Conservation (phyloP, 495 filamentous ascomycete species). For the Xylaria castorea region DNA sequence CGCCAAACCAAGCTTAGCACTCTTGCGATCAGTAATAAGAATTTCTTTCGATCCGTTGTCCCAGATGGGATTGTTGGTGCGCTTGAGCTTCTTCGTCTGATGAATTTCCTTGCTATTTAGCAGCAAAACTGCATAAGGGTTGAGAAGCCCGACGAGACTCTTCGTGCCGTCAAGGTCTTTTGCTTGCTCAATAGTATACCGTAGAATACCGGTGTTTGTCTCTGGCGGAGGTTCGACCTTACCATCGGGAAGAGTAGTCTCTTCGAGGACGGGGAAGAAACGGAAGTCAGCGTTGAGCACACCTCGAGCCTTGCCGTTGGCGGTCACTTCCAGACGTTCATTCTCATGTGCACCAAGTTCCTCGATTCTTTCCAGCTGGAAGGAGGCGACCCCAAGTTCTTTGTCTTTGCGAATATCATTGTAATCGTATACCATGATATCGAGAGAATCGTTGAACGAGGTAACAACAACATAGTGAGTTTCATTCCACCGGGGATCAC, state of each 20-base stretch:
- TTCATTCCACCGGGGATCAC: conserved; percentile 93
- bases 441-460: conserved; percentile 83
- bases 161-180: conserved; percentile 93
- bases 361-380: conserved; percentile 81
- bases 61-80: conserved; percentile 95
- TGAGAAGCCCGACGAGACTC: conserved; percentile 86
- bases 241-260: conserved; percentile 73
- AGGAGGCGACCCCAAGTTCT: conserved; percentile 85
- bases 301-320: conserved; percentile 84
- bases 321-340: conserved; percentile 79
- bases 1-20: conserved; percentile 83
- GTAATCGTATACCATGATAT: conserved; percentile 85
- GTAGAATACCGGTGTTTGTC: conserved; percentile 88
- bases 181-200: conserved; percentile 91
- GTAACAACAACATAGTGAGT: conserved; percentile 94
- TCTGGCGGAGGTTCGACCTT: conserved; percentile 81
- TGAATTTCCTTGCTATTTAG: conserved; percentile 91
- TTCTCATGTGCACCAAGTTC: conserved; percentile 80
- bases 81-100: conserved; percentile 85
- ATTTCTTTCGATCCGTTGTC: conserved; percentile 89
- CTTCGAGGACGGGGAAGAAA: conserved; percentile 92
- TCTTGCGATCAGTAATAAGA: conserved; percentile 90
- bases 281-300: conserved; percentile 80
- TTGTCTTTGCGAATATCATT: conserved; percentile 97
- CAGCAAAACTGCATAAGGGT: conserved; percentile 85